Conservation (phyloP, 306 rosid species). For the Vigna mungo region DNA sequence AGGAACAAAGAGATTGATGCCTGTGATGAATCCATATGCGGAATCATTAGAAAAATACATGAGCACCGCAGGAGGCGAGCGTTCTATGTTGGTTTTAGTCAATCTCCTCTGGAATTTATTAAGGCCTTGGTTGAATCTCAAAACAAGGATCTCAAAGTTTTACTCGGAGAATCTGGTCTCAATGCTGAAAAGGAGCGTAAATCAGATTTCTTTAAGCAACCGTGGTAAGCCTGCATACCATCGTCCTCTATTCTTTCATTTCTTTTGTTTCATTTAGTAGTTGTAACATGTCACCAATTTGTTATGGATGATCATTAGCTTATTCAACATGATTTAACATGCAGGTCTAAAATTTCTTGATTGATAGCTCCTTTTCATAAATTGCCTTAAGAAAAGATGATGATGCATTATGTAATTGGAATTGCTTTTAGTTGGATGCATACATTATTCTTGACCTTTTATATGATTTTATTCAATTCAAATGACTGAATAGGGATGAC, state of each 20-base stretch:
- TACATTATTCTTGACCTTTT: background rate
- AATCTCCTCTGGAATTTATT: constrained; percentile 2
- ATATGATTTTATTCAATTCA: background rate
- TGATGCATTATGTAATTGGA: background rate
- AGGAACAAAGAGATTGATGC: constrained; percentile 15
- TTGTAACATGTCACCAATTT: background rate
- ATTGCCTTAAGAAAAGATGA: background rate
- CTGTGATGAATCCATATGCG: constrained; percentile 17
- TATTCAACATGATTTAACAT: constrained; percentile 2
- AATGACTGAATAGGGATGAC: constrained; percentile 8
- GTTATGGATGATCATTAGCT: background rate
- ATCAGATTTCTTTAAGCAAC: constrained; percentile 18
- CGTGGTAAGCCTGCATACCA: background rate
- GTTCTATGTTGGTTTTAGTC: constrained; percentile 14
- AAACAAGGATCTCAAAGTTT: constrained; percentile 26
- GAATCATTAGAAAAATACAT: constrained; percentile 28
- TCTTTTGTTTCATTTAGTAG: background rate
- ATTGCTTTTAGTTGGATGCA: background rate
- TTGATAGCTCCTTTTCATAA: background rate
- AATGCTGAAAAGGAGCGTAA: background rate
- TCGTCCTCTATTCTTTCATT: background rate
- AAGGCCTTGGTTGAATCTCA: constrained; percentile 26
- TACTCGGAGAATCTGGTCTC: background rate
- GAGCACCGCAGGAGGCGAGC: constrained; percentile 20
- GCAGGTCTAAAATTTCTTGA: background rate